Evolutionary conservation across 805 yeast genomes (phyloP), one percentile per base, ranked within the genome.

Genomic region (Yamadazyma kitorensis): DNA sequence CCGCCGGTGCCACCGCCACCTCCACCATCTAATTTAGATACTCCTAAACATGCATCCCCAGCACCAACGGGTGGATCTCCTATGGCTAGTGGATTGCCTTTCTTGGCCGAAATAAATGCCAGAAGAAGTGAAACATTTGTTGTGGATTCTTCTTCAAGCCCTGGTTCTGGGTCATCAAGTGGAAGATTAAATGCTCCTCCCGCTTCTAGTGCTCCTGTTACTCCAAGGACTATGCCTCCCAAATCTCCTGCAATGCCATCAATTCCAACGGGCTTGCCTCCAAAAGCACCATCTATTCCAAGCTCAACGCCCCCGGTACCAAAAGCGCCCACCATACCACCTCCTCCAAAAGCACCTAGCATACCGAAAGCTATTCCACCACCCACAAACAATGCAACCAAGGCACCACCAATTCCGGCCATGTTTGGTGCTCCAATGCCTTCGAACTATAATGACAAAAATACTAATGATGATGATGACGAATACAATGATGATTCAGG

Each of bases 51-150:
- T 10, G 19, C 24, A 6, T 13, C 30, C 31, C 50, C 29, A 13
- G 32, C 38, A 40, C 28, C 43, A 48, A 24, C 47, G 7, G 39
- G 43, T 11, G 29, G 46, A 15, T 47, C 47, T 6, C 47, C 50
- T 10, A 39, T 37, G 27, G 37, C 48, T 8, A 40, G 56, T 4
- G 72, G 66, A 0, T 51, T 77, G 16, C 83, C 85, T 5, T 78
- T 78, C 45, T 61, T 78, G 31, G 78, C 78, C 1, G 75, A 77
- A 39, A 78, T 78, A 31, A 75, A 76, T 40, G 67, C 71, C 24
- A 74, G 72, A 49, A 62, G 82, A 52, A 66, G 71, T 41, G 78
- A 78, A 14, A 39, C 69, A 1, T 51, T 62, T 49, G 80, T 74
- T 10, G 63, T 77, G n/a, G 77, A 68, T 34, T 40, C 34, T n/a